Evolutionary conservation across 768 basidiomycete species (phyloP), one percentile per base, ranked within the genome.

Genomic region (Kwoniella dendrophila): DNA sequence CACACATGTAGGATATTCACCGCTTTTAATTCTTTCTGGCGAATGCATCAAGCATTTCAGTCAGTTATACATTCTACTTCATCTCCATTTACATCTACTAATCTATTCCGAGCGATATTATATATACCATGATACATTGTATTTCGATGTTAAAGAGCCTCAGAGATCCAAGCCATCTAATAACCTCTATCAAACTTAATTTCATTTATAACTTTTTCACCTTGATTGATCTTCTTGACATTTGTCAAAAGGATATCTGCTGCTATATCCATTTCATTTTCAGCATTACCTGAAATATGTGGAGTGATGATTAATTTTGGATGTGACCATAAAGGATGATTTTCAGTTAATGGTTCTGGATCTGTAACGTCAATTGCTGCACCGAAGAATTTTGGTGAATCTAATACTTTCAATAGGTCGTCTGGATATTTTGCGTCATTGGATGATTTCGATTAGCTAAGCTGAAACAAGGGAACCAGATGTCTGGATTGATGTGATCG

Each of bases 251-350:
- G 60, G 27, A 80, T 59, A 22, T 79, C 77, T 24, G 62, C 60
- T 10, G 73, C 68, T 14, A 71, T 57, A 11, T 69, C 68, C 41
- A 69, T 60, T 60, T 79, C 78, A 22, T 57, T 54, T 48, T 70
- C 72, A 1, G 76, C 68, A 29, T 74, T 63, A 4, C 78, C 78
- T 3, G 66, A 62, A 4, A 76, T 69, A 59, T 81, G 81, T 2
- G 80, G 80, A 1, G 81, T 81, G 57, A 81, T 66, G 52, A 81
- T 75, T 24, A 68, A 56, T 54, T 75, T 75, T 0, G 74, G 74
- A 50, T 80, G 78, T 1, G 75, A 64, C 66, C 59, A 81, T n/a
- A 81, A 69, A 2, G 74, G 69, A 62, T 80, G 78, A 22, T 63
- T 45, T 6, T 52, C 22, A 0, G 79, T 75, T 4, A 81, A 73